Evolutionary conservation across 2,329 filamentous ascomycete species (phyloP).

Genomic region (Neodidymelliopsis sp.): DNA sequence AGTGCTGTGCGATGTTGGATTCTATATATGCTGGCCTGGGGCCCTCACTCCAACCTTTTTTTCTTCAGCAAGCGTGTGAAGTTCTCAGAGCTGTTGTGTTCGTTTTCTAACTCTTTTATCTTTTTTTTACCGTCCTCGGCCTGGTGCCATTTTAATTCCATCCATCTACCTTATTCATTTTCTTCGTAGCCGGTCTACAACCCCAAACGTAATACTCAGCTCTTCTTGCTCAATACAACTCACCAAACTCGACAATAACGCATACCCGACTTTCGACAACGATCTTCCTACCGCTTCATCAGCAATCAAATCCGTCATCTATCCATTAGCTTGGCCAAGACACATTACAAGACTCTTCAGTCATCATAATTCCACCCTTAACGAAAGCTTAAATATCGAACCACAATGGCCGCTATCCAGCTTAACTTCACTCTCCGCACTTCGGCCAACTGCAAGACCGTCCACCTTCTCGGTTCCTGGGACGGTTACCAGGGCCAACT

Average conservation of each 20-base stretch:
- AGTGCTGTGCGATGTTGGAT: slow-evolving; percentile 31
- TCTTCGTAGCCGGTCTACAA: slow-evolving; percentile 55
- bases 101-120: slow-evolving; percentile 53
- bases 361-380: slow-evolving; percentile 35
- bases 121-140: slow-evolving; percentile 54
- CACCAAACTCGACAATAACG: slow-evolving; percentile 39
- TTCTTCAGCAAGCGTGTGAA: slow-evolving; percentile 62
- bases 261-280: slow-evolving; percentile 35
- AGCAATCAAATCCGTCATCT: slow-evolving; percentile 43
- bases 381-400: slow-evolving; percentile 34
- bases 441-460: slow-evolving; percentile 94
- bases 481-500: slow-evolving; percentile 96
- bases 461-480: slow-evolving; percentile 97
- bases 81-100: slow-evolving; percentile 58
- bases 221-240: slow-evolving; percentile 57
- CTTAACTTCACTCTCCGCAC: slow-evolving; percentile 96
- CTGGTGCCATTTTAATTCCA: slow-evolving; percentile 55
- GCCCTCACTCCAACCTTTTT: slow-evolving; percentile 45
- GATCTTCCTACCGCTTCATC: slow-evolving; percentile 43
- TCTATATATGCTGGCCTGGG: slow-evolving; percentile 44
- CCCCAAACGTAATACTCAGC: slow-evolving; percentile 52
- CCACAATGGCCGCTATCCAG: slow-evolving; percentile 84
- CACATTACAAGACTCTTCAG: slow-evolving; percentile 33
- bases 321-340: slow-evolving; percentile 50
- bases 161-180: slow-evolving; percentile 35